Evolutionary conservation across 176 grass and related monocot genomes (phyloP), one percentile per base, ranked within the genome.

Genomic region (Melocanna baccifera): DNA sequence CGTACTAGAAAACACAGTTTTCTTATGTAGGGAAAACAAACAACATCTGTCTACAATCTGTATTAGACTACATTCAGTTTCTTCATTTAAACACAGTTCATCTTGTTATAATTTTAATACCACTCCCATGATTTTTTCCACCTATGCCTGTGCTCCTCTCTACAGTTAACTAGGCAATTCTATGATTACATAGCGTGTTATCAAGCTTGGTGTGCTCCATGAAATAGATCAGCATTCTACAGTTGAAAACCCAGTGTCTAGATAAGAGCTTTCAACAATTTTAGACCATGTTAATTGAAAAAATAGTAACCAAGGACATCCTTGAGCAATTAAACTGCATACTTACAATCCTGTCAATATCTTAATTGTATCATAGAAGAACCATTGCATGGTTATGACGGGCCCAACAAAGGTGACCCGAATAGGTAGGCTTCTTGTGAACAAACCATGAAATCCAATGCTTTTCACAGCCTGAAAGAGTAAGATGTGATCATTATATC

Each of bases 361-460:
- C 86, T 99, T 99, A 82, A 94, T 99, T 37, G 86, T 90, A 71
- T 99, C 93, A 28, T 99, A 99, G 74, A 94, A 94, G 90, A 99
- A 96, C 96, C 93, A 99, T 72, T 99, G 96, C 93, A 99, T 87
- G 39, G 89, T 96, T 84, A 96, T 81, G 62, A 99, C 91, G 0
- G 93, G 96, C 62, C 96, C 96, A 51, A 94, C 93, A 76, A 99
- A 91, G 14, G 93, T 91, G 59, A 99, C 91, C 25, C 93, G 87
- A 57, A 99, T 85, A 7, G 93, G 89, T 53, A 99, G 86, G 73
- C 93, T 99, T 94, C 93, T 94, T 74, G 88, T 95, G 81, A 98
- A 95, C 89, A 98, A 89, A 81, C 90, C 79, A 19, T 73, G 79
- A 72, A 98, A 14, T 36, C 96, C 96, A 67, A 98, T 96, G 77